Evolutionary conservation across 2,329 filamentous ascomycete genomes (phyloP).

Genomic region (Trichoderma arundinaceum): DNA sequence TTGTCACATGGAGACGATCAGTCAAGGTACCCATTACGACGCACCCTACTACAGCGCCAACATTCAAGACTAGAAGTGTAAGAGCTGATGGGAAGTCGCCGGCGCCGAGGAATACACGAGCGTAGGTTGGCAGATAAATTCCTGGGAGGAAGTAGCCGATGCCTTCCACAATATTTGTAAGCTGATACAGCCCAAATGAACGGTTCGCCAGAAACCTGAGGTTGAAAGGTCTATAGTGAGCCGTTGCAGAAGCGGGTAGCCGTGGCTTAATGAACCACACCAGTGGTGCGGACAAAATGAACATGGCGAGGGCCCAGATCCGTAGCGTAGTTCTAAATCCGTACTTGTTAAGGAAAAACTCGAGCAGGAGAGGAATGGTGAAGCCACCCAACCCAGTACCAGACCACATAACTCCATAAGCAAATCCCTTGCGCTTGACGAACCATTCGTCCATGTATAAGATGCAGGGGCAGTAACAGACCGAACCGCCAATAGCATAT

Average conservation of each 20-base stretch:
- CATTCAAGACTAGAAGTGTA: constrained; percentile 64
- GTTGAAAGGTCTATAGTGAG: constrained; percentile 48
- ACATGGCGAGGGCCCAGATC: constrained; percentile 57
- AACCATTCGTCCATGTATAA: constrained; percentile 69
- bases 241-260: constrained; percentile 49
- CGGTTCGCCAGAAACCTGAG: constrained; percentile 58
- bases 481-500: constrained; percentile 62
- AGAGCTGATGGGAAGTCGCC: constrained; percentile 58
- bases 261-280: constrained; percentile 63
- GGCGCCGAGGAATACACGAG: constrained; percentile 53
- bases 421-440: constrained; percentile 60
- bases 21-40: constrained; percentile 63
- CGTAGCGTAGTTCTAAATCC: constrained; percentile 60
- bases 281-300: constrained; percentile 59
- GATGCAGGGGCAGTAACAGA: constrained; percentile 62
- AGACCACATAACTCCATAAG: constrained; percentile 68
- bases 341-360: constrained; percentile 55
- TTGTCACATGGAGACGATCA: constrained; percentile 58
- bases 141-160: constrained; percentile 68
- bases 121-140: constrained; percentile 66
- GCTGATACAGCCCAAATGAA: constrained; percentile 62
- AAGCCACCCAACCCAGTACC: constrained; percentile 59
- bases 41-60: constrained; percentile 64
- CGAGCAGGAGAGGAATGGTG: constrained; percentile 56
- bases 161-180: constrained; percentile 64